Base-by-base conservation (phyloP, 106 monocot genomes). In the Cymbidium sinense region DNA sequence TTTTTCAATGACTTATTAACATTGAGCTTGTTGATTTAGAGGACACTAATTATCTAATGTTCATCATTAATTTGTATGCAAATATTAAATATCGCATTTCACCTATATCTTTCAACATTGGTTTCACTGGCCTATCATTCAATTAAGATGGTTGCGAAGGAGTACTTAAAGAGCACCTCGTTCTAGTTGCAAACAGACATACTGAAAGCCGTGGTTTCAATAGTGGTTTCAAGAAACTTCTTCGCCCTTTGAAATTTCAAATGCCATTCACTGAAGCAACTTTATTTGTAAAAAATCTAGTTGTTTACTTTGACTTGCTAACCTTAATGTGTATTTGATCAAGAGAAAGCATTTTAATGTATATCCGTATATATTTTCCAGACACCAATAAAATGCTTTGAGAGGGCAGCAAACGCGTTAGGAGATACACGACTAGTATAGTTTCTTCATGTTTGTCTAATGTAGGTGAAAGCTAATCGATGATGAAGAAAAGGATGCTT, bases 311-410 rank as follows among this genome's bases (percentile, higher is more conserved):
- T 77, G 11, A 25, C 23, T 28, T 17, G 25, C 54, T 18, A 34
- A 29, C 21, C 34, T 36, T n/a, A n/a, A 19, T 67, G 33, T 47
- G 2, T 39, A 61, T 23, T 79, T 79, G 35, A 58, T 39, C 71
- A 71, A 37, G 21, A 7, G 12, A 71, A 71, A n/a, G 8, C 36
- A 35, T 35, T 71, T 29, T 71, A 19, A 23, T 71, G 6, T 37
- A 39, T 23, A 31, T 80, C 4, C 58, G 43, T 67, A 11, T 47
- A 58, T 67, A 5, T 78, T 43, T 76, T 37, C 21, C 82, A 98
- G 96, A 94, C 94, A 23, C 96, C 96, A 36, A 86, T 98, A 88
- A 94, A 90, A 85, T 94, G 91, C 65, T 94, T 98, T 78, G 94
- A 94, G 76, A 87, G 78, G 74, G 88, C 96, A 51, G 94, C 90